A percentile compares a stretch with the other conserved stretches of the same genome.
Evolutionary conservation across 768 basidiomycete genomes (phyloP).

Genomic region (Termitomyces sp.): DNA sequence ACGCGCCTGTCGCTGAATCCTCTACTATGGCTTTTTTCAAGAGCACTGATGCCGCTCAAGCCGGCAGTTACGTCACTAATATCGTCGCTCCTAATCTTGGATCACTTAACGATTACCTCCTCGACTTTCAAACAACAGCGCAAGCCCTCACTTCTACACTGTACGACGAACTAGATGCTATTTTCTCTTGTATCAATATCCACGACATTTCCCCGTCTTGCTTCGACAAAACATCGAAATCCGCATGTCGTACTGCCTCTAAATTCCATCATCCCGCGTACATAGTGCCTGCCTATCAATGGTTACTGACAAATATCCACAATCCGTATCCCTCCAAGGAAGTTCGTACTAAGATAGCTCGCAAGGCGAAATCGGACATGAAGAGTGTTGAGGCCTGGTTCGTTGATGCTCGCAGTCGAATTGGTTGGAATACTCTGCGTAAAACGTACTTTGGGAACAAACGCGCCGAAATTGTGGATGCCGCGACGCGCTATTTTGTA

Average conservation of each 20-base stretch:
- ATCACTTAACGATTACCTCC: neutral
- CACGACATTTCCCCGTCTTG: neutral
- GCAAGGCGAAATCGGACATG: constrained; percentile 13
- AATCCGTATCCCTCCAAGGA: constrained; percentile 44
- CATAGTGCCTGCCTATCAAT: constrained; percentile 27
- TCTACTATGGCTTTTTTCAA: neutral
- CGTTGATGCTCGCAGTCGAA: constrained; percentile 37
- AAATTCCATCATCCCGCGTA: constrained; percentile 10
- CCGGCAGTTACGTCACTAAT: neutral
- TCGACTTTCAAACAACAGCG: constrained; percentile 1
- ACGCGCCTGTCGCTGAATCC: neutral
- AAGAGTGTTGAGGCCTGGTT: constrained; percentile 43
- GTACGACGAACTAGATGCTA: constrained; percentile 2
- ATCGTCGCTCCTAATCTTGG: neutral
- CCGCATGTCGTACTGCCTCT: neutral
- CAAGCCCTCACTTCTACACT: neutral
- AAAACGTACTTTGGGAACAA: constrained; percentile 26
- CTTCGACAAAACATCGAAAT: neutral
- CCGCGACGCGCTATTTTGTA: constrained; percentile 30
- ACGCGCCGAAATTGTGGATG: constrained; percentile 27
- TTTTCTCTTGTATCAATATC: neutral
- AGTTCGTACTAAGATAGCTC: constrained; percentile 22
- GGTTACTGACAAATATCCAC: constrained; percentile 41
- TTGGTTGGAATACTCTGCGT: constrained; percentile 46
- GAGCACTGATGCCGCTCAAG: neutral